Base-by-base conservation (phyloP, 768 basidiomycete genomes). In the Pleurotus citrinopileatus region DNA sequence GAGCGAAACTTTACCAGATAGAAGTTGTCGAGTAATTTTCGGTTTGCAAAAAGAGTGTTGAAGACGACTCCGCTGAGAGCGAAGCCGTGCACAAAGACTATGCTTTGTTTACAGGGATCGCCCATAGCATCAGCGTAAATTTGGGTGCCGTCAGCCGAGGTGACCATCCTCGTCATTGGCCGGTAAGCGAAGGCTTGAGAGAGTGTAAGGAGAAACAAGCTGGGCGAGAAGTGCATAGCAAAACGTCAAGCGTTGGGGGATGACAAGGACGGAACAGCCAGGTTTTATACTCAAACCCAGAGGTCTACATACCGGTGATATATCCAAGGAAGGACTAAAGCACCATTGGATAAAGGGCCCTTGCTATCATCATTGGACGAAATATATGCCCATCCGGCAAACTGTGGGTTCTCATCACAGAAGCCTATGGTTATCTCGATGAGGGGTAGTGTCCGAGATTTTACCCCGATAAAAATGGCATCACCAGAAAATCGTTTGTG, bases 1-100 rank as follows among this genome's bases (percentile, higher is more conserved):
- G 15, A n/a, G n/a, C 22, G n/a, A 28, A 54, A 23, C 40, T 38
- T 3, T 23, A 58, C 55, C 19, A 69, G 53, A 44, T 65, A 61
- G 44, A 66, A 56, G 25, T 56, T 55, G 27, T 62, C 57, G 15
- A 57, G 55, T 55, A 70, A 61, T 28, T 47, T 54, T 2, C 61
- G 47, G 53, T 72, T 68, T n/a, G 52, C 38, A 59, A 74, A 70
- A 53, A 71, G 63, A 46, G 60, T 60, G 48, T 73, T 69, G 55
- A 68, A 75, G 15, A 57, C 62, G 17, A 60, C 52, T 27, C 61
- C 57, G 23, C 63, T 63, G 52, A 69, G 61, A 6, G 61, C 59
- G 42, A 69, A 61, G 4, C 73, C 73, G 52, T 70, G 73, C 12
- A 73, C 64, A 55, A 73, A 69, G 48, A 75, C 67, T n/a, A 75